Evolutionary conservation across 768 basidiomycete genomes (phyloP).

Genomic region (Tricholoma hemisulphureum): DNA sequence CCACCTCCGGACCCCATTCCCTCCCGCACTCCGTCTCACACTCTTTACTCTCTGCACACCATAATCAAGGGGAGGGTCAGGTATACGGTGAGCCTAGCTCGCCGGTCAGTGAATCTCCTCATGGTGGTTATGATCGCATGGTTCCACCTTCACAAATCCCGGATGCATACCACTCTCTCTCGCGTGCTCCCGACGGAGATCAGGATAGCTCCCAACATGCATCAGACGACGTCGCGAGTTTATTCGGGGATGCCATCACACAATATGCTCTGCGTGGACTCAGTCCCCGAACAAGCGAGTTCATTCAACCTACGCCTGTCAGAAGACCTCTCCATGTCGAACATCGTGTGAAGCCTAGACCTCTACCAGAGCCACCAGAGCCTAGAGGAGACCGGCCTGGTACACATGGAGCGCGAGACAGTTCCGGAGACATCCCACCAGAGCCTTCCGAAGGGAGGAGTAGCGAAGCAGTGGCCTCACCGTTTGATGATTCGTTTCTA

Average conservation of each 20-base stretch:
- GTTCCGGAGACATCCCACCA: not conserved
- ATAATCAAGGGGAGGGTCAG: constrained; percentile 14
- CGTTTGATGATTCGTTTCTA: not conserved
- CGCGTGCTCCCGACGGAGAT: constrained; percentile 14
- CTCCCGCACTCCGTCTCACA: constrained; percentile 28
- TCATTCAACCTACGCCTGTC: not conserved
- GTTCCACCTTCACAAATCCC: not conserved
- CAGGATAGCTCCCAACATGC: constrained; percentile 20
- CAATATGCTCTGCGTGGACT: constrained; percentile 20
- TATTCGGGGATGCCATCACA: constrained; percentile 19
- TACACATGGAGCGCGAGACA: not conserved
- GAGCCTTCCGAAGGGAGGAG: not conserved
- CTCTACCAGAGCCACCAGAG: not conserved
- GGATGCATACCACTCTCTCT: constrained; percentile 2
- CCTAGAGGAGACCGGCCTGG: not conserved
- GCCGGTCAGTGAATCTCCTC: constrained; percentile 1
- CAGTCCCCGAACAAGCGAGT: constrained; percentile 21
- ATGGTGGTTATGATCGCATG: constrained; percentile 1
- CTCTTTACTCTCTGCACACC: constrained; percentile 14
- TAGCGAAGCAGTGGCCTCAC: not conserved
- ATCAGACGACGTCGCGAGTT: constrained; percentile 18
- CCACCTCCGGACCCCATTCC: constrained; percentile 20
- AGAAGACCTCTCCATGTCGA: too few relatives aligned
- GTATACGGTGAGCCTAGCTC: constrained; percentile 14
- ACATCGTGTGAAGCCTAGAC: not conserved